A percentile compares a stretch with the other conserved stretches of the same genome.
These are phyloP conservation scores for Aureobasidium sp. DNA, from an alignment of 2,329 filamentous ascomycete species.

Conservation along the genomic window DNA sequence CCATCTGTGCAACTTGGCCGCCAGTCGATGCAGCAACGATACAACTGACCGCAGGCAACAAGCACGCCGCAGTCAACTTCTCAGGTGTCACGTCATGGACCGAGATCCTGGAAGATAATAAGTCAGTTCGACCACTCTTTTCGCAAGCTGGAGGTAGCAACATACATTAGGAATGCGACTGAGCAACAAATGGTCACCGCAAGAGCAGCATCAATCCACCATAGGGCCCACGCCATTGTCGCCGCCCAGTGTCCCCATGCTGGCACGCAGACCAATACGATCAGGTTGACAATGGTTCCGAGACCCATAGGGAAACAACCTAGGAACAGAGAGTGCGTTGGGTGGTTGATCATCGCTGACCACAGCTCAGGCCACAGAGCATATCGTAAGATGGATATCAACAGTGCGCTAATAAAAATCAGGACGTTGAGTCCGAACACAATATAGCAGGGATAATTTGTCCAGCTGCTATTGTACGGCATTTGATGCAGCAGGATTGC, in stretches of 20 bases:
- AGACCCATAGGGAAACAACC: conserved; percentile 34
- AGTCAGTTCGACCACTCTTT: neutral
- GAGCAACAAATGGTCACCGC: conserved; percentile 18
- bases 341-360: conserved; percentile 58
- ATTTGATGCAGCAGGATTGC: conserved; percentile 55
- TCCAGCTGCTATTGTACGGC: conserved; percentile 52
- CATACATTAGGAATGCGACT: conserved; percentile 18
- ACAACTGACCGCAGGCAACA: conserved; percentile 60
- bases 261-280: conserved; percentile 25
- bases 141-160: neutral
- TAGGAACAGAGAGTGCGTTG: conserved; percentile 60
- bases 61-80: conserved; percentile 56
- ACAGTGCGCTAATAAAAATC: conserved; percentile 49
- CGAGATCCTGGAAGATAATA: conserved; percentile 25
- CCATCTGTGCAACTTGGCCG: conserved; percentile 54
- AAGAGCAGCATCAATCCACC: conserved; percentile 22
- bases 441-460: conserved; percentile 52
- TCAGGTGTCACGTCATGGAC: conserved; percentile 31
- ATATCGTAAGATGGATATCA: conserved; percentile 54
- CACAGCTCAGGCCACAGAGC: conserved; percentile 59
- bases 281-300: conserved; percentile 26
- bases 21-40: conserved; percentile 60
- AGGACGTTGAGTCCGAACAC: conserved; percentile 55
- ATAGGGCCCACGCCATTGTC: conserved; percentile 20
- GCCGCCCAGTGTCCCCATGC: conserved; percentile 21